phyloP scores from a whole-genome alignment of 208 protist species.

The Kentomonas sorsogonicus region DNA sequence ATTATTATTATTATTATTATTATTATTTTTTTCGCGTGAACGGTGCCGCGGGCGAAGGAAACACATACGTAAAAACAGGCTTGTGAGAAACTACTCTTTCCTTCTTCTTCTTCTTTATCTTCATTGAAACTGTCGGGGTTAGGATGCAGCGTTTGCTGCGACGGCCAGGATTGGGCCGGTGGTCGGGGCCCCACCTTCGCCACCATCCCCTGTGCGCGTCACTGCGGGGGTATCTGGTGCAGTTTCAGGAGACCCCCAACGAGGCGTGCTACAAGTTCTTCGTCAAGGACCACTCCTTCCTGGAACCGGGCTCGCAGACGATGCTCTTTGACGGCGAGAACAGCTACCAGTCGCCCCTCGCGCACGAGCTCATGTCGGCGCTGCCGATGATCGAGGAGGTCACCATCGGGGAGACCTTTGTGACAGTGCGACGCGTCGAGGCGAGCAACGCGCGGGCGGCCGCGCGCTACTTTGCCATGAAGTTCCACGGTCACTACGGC shows the following conservation, averaged over 20 bases:
- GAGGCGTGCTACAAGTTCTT: conserved; percentile 83
- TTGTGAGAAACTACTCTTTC: too few relatives aligned
- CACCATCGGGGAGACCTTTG: conserved; percentile 62
- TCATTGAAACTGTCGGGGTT: too few relatives aligned
- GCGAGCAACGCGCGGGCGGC: conserved; percentile 46
- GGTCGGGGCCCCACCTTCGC: background rate
- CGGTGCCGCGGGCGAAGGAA: too few relatives aligned
- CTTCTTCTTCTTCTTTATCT: too few relatives aligned
- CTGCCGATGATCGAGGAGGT: conserved; percentile 89
- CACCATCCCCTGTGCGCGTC: background rate
- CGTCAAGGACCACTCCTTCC: conserved; percentile 55
- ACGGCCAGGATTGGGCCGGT: too few relatives aligned
- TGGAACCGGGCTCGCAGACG: conserved; percentile 39
- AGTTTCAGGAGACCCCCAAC: conserved; percentile 80
- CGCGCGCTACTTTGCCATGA: conserved; percentile 57
- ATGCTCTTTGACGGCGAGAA: conserved; percentile 77
- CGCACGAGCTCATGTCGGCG: conserved; percentile 46
- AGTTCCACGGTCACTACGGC: conserved; percentile 50
- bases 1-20: too few relatives aligned
- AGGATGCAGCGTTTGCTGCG: too few relatives aligned
- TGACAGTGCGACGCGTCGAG: conserved; percentile 78
- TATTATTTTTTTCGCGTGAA: too few relatives aligned
- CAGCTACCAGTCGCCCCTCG: conserved; percentile 75
- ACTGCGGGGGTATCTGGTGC: conserved; percentile 48
- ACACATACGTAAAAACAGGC: too few relatives aligned